Evolutionary conservation across 805 yeast species (phyloP), one percentile per base, ranked within the genome.

Genomic region (Pichia phayaonensis): DNA sequence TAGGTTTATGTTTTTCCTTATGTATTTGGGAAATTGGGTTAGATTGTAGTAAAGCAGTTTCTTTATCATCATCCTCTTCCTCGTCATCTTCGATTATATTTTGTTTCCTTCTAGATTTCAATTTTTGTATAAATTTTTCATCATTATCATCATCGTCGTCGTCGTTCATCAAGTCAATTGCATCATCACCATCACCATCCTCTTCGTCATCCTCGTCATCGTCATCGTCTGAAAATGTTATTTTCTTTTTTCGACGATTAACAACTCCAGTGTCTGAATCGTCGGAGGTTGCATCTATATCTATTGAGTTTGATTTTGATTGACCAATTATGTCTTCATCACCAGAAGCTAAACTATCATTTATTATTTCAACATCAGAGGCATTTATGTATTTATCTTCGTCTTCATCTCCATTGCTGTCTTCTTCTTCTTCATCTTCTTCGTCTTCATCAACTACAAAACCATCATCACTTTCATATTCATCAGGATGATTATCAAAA

Each of bases 321-420:
- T 21, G 24, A 21, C 24, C 43, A 16, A 50, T 41, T 8, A 53
- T 36, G 16, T 50, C 56, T 44, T 53, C 56, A 44, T 53, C 56
- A 8, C 54, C 52, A 2, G 52, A 50, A 13, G 44, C 48, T 20
- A 47, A n/a, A 34, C 38, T 13, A 11, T 41, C 36, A 23, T 53
- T 45, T n/a, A 38, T 45, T 1, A 46, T 39, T 20, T 54, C 56
- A n/a, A 44, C 47, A 43, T 54, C 54, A 7, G 53, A 49, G 1
- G 50, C 36, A 29, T 38, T 39, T 13, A 38, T 10, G 21, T 46
- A 39, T 38, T 42, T 48, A 7, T 41, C 41, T 26, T 45, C 48
- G 2, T 40, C 26, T 13, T 40, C 44, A 12, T 41, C 40, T 8
- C 21, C 42, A 23, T 41, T 45, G 12, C 45, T 41, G 8, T 36